Conservation (phyloP, 805 yeast genomes). For the Suhomyces sp. region DNA sequence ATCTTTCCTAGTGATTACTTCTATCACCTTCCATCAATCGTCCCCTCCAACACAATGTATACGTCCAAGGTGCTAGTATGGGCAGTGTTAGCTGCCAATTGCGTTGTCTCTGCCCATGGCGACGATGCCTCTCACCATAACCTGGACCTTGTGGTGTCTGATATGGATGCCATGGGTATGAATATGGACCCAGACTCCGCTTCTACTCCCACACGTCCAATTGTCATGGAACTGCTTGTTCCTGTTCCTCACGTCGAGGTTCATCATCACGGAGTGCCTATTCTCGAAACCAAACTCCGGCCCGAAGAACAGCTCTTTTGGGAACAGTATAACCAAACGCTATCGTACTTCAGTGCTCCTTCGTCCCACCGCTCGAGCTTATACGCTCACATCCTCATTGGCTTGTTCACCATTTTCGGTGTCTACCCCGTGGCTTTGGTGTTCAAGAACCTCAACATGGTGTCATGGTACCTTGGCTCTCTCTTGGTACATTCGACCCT, state of each 20-base stretch:
- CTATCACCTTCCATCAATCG: too few species aligned
- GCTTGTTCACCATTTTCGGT: slow-evolving; percentile 46
- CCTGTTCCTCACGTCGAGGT: slow-evolving; percentile 32
- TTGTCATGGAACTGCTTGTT: slow-evolving; percentile 4
- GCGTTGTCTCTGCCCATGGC: too few species aligned
- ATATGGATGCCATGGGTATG: not conserved
- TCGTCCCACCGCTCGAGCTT: slow-evolving; percentile 52
- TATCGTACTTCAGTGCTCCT: slow-evolving; percentile 56
- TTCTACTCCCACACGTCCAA: too few species aligned
- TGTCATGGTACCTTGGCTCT: slow-evolving; percentile 22
- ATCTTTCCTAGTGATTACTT: too few species aligned
- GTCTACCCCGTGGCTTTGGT: slow-evolving; percentile 70
- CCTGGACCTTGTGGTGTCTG: not conserved
- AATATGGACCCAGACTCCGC: too few species aligned
- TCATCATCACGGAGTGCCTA: slow-evolving; percentile 71
- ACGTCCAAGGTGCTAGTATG: not conserved
- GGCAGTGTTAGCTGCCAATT: not conserved
- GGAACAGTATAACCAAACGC: slow-evolving; percentile 76
- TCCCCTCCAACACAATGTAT: not conserved
- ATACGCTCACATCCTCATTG: slow-evolving; percentile 50
- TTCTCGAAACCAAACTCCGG: slow-evolving; percentile 61
- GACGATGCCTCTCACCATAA: not conserved
- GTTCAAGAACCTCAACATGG: slow-evolving; percentile 56
- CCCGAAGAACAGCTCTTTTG: slow-evolving; percentile 76
- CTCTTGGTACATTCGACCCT: slow-evolving; percentile 43